Percentiles rank a stretch among this genome's conserved stretches.
Evolutionary conservation across 176 grass and related monocot species (phyloP).

Genomic region (Aegilops bicornis): DNA sequence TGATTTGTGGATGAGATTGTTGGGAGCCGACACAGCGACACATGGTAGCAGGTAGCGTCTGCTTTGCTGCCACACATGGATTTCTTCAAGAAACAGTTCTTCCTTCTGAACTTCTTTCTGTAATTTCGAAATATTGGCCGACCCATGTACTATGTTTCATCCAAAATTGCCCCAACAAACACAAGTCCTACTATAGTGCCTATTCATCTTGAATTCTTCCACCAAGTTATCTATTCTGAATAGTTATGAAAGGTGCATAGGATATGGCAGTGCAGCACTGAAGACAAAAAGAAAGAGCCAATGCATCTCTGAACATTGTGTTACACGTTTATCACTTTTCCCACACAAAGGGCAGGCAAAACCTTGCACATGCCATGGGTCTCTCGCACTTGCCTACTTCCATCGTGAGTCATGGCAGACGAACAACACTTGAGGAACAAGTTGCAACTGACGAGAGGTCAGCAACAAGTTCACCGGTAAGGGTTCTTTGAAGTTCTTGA

Average conservation of each 20-base stretch:
- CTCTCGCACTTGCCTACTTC: too few relatives aligned
- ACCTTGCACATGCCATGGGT: not conserved
- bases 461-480: constrained; percentile 49
- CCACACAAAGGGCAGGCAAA: not conserved
- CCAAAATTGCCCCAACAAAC: not conserved
- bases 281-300: not conserved
- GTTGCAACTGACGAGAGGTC: constrained; percentile 27
- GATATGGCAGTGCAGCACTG: not conserved
- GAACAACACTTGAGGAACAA: not conserved
- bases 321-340: not conserved
- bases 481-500: constrained; percentile 91
- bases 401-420: not conserved
- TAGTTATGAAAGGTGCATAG: not conserved
- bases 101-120: not conserved
- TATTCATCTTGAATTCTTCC: not conserved
- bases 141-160: not conserved
- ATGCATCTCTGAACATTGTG: not conserved
- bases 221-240: not conserved
- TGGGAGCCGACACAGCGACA: not conserved
- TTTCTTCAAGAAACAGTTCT: not conserved
- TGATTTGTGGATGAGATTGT: not conserved
- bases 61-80: not conserved
- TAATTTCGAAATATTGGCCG: not conserved
- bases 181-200: not conserved
- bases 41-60: not conserved